Base-by-base conservation (phyloP, 2,329 filamentous ascomycete genomes). In the Penicillium sp. region DNA sequence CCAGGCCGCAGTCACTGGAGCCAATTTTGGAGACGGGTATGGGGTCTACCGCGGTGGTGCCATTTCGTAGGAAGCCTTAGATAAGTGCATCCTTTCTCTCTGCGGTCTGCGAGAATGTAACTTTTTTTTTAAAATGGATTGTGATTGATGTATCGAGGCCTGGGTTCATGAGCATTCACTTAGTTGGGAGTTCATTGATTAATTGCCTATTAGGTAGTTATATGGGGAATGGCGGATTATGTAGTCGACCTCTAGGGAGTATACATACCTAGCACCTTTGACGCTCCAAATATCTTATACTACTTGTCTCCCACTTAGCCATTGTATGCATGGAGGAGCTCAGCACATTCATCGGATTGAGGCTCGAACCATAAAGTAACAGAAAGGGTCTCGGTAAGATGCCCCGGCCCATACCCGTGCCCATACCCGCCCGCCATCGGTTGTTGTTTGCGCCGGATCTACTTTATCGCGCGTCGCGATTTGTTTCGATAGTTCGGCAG, bases 391-490 rank as follows among this genome's bases (percentile, higher is more conserved):
- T 28, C 25, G 45, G 45, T 16, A 48, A 30, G 45, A 4, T n/a
- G 7, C 14, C 43, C 26, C 45, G 45, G 26, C 13, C 48, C 6
- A 33, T 19, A 33, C 30, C 30, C 30, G 30, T 22, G 30, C 30
- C 30, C 30, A 33, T 33, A 33, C 33, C 26, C 19, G 28, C 56
- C 56, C 49, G 56, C 35, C 51, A 25, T 58, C 49, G 48, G 57
- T 40, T 51, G 35, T 37, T 52, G 22, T 48, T n/a, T 48, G 26
- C 25, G 11, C 7, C 10, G 22, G 13, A 11, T 28, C 16, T 26
- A 28, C 16, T 28, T 30, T 13, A 43, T 22, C 11, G 40, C 11
- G 40, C 40, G 13, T 14, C 25, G 40, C 10, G 11, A 43, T 25
- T 43, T 19, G 26, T 30, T n/a, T 30, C 43, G 19, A 28, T n/a